These are phyloP conservation scores for Pinus taeda DNA, from an alignment of 75 land plant genomes.

Conservation along the genomic window DNA sequence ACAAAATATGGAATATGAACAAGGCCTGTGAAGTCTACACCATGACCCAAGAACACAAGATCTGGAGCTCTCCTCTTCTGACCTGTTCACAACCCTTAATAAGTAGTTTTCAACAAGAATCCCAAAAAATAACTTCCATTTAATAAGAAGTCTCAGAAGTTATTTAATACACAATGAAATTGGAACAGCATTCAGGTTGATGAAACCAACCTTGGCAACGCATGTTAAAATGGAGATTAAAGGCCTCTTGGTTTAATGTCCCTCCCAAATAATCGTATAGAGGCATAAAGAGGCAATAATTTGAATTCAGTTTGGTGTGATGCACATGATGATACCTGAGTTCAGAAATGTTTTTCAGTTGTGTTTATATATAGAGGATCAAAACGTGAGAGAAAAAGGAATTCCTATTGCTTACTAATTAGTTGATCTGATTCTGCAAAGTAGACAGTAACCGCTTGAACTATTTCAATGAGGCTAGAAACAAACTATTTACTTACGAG, in stretches of 20 bases:
- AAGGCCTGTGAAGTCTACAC: slow-evolving; percentile 18
- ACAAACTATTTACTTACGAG: slow-evolving; percentile 19
- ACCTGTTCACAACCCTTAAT: slow-evolving; percentile 4
- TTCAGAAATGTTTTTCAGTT: background rate
- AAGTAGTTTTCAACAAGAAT: background rate
- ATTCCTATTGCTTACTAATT: background rate
- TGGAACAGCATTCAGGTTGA: too few species aligned
- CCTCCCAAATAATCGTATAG: slow-evolving; percentile 46
- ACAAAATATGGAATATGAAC: slow-evolving; percentile 22
- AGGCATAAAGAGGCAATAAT: slow-evolving; percentile 51
- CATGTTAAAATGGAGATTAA: slow-evolving; percentile 11
- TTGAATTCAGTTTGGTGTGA: slow-evolving; percentile 29
- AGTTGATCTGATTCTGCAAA: background rate
- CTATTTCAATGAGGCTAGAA: background rate
- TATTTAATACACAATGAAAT: background rate
- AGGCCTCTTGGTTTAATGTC: slow-evolving; percentile 16
- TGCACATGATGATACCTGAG: slow-evolving; percentile 44
- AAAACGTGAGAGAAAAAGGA: background rate
- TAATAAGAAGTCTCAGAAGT: background rate
- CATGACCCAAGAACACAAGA: slow-evolving; percentile 36
- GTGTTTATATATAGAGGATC: background rate
- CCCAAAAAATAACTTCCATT: background rate
- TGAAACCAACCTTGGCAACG: slow-evolving; percentile 13
- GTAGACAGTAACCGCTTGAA: background rate
- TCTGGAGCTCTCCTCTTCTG: slow-evolving; percentile 20